These are phyloP conservation scores for Prunus yedoensis DNA, from an alignment of 331 rosid species.

Conservation along the genomic window DNA sequence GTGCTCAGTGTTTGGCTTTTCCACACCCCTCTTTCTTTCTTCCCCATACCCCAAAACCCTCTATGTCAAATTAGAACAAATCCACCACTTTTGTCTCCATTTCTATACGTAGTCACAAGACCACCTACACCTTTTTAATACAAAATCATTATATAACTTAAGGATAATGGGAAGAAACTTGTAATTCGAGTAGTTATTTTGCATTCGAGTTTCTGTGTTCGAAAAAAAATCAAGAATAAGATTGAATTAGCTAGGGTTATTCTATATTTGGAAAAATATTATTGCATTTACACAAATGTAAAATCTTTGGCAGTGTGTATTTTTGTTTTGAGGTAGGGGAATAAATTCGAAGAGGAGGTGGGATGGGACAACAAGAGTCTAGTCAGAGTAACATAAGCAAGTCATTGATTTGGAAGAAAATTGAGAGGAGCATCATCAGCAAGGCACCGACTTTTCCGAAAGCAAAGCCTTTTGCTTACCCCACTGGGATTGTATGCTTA, in stretches of 20 bases:
- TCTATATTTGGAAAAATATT: too few species aligned
- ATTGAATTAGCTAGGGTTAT: too few species aligned
- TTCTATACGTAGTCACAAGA: conserved; percentile 28
- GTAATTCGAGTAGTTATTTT: too few species aligned
- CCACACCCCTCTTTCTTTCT: conserved; percentile 23
- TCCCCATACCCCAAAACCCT: conserved; percentile 33
- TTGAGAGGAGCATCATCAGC: conserved; percentile 10
- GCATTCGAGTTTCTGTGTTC: too few species aligned
- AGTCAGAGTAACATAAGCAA: conserved; percentile 36
- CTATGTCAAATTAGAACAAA: conserved; percentile 36
- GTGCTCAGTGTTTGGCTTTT: conserved; percentile 66
- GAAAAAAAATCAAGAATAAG: too few species aligned
- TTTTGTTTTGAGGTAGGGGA: conserved; percentile 14
- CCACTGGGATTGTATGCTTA: conserved; percentile 17
- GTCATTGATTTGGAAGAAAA: conserved; percentile 16
- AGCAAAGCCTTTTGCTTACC: conserved; percentile 29
- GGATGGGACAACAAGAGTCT: conserved; percentile 40
- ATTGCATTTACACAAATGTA: not conserved
- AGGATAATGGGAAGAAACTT: too few species aligned
- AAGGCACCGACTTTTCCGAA: conserved; percentile 34
- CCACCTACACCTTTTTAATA: not conserved
- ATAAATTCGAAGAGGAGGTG: conserved; percentile 18
- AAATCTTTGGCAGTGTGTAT: not conserved
- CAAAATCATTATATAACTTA: too few species aligned
- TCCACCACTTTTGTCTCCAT: conserved; percentile 48